Conservation (phyloP, 2,329 filamentous ascomycete genomes). For the Rhinocladiella similis region DNA sequence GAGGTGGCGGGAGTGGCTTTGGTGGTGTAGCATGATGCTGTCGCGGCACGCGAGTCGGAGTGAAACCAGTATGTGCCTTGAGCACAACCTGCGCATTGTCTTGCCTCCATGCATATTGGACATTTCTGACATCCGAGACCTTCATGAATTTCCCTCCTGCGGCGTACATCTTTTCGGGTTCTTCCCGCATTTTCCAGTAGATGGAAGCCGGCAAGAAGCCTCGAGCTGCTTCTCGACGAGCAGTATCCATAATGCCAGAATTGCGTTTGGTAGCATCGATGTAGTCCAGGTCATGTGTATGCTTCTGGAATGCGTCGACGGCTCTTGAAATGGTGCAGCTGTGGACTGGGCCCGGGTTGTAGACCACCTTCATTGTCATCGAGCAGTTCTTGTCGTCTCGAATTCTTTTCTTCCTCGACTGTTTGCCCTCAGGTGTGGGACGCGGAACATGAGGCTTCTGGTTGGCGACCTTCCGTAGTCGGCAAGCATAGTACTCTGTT, state of each 20-base stretch:
- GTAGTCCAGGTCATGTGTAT: slow-evolving; percentile 49
- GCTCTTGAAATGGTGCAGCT: slow-evolving; percentile 46
- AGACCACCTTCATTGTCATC: slow-evolving; percentile 50
- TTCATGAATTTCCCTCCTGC: slow-evolving; percentile 48
- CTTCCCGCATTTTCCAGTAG: slow-evolving; percentile 49
- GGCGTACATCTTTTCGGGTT: slow-evolving; percentile 44
- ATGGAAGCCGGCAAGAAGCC: slow-evolving; percentile 51
- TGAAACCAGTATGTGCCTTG: slow-evolving; percentile 45
- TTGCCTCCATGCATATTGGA: slow-evolving; percentile 50
- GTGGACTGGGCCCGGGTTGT: slow-evolving; percentile 44
- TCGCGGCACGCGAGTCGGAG: slow-evolving; percentile 16
- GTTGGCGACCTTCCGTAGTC: slow-evolving; percentile 41
- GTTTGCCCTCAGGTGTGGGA: slow-evolving; percentile 47
- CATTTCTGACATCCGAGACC: slow-evolving; percentile 49
- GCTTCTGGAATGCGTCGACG: slow-evolving; percentile 40
- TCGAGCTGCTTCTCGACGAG: slow-evolving; percentile 45
- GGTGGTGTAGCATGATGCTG: slow-evolving; percentile 19
- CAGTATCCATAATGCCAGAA: slow-evolving; percentile 49
- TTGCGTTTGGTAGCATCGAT: slow-evolving; percentile 51
- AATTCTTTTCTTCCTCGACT: slow-evolving; percentile 44
- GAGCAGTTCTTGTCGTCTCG: slow-evolving; percentile 49
- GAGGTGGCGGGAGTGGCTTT: slow-evolving; percentile 9
- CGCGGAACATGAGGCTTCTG: slow-evolving; percentile 41
- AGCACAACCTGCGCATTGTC: slow-evolving; percentile 45
- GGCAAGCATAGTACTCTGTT: slow-evolving; percentile 51